Percentiles rank a stretch among this genome's conserved stretches.
Conservation (phyloP, 73 alveolate species). For the Paramecium octaurelia region DNA sequence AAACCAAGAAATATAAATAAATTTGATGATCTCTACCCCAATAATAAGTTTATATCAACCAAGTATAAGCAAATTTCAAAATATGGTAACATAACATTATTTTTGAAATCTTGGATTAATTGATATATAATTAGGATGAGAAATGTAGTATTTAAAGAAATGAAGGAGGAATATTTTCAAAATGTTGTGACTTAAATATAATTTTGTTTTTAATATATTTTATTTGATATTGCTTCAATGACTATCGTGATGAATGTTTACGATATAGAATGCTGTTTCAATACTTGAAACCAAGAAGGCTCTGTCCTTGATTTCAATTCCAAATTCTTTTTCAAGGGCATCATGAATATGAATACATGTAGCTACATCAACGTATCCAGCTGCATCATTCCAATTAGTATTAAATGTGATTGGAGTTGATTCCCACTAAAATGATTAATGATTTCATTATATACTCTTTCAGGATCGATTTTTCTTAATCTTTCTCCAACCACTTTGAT, state of each 20-base stretch:
- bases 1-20: neutral
- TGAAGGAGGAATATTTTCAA: too few relatives aligned
- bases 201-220: neutral
- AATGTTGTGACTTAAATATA: neutral
- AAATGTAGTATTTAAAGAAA: too few relatives aligned
- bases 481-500: slow-evolving; percentile 83
- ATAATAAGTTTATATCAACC: too few relatives aligned
- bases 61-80: too few relatives aligned
- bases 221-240: neutral
- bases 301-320: slow-evolving; percentile 84
- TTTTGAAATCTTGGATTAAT: too few relatives aligned
- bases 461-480: slow-evolving; percentile 75
- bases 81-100: too few relatives aligned
- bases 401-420: slow-evolving; percentile 85
- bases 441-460: slow-evolving; percentile 19
- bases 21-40: neutral
- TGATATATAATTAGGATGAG: too few relatives aligned
- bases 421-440: slow-evolving; percentile 74
- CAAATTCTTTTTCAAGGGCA: slow-evolving; percentile 87
- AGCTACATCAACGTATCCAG: slow-evolving; percentile 75
- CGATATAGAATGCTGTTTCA: slow-evolving; percentile 71
- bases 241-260: slow-evolving; percentile 60
- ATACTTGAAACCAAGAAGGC: slow-evolving; percentile 72
- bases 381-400: slow-evolving; percentile 81
- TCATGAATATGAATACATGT: slow-evolving; percentile 86